phyloP scores from a whole-genome alignment of 2,329 filamentous ascomycete genomes.

The Colletotrichum navitas region DNA sequence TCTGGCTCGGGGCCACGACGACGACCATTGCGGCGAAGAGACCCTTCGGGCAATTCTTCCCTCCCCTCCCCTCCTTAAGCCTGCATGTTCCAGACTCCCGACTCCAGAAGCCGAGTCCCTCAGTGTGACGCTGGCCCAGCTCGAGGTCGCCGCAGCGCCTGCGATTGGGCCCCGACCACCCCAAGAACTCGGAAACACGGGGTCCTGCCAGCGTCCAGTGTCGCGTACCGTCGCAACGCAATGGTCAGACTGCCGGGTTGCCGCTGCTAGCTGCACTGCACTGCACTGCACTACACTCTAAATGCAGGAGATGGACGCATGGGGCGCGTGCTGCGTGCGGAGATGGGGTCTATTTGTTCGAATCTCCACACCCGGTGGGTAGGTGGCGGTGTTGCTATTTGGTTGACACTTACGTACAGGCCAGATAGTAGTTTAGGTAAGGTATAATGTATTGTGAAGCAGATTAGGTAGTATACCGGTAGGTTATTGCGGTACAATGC shows the following conservation, averaged over 20 bases:
- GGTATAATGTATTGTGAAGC: not conserved
- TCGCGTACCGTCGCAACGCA: conserved; percentile 3
- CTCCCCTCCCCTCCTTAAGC: not conserved
- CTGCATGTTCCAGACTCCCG: conserved; percentile 20
- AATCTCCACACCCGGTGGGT: not conserved
- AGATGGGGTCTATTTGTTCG: conserved; percentile 9
- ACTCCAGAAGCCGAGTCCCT: conserved; percentile 3
- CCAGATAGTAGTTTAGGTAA: too few relatives aligned
- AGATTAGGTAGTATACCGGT: not conserved
- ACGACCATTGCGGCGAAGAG: not conserved
- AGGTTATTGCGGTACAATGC: not conserved
- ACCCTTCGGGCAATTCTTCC: conserved; percentile 15
- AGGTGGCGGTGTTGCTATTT: not conserved
- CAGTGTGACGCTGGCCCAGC: conserved; percentile 25
- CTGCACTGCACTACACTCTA: not conserved
- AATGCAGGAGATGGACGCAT: not conserved
- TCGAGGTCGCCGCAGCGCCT: conserved; percentile 21
- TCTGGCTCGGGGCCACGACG: too few relatives aligned
- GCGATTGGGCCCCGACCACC: conserved; percentile 21
- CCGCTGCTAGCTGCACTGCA: not conserved
- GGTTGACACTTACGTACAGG: not conserved
- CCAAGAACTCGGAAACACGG: conserved; percentile 39
- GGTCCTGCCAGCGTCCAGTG: conserved; percentile 21
- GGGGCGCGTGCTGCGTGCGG: too few relatives aligned
- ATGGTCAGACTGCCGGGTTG: not conserved